Percentiles rank a stretch among this genome's conserved stretches.
phyloP scores from a whole-genome alignment of 768 basidiomycete genomes.

The Galerina sulciceps region DNA sequence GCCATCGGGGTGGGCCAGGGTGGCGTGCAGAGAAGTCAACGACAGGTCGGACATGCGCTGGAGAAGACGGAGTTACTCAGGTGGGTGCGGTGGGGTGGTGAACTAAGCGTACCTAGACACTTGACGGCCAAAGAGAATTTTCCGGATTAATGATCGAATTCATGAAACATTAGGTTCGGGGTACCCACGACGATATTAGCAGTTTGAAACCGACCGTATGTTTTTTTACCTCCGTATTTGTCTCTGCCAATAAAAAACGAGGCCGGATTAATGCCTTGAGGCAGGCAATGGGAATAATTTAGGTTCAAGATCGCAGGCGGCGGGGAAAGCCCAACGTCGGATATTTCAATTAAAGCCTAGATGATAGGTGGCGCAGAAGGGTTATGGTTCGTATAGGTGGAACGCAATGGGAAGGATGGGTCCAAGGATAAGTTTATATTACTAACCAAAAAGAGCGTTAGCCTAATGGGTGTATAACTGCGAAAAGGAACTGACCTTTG shows the following conservation, averaged over 20 bases:
- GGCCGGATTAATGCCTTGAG: constrained; percentile 1
- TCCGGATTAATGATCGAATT: constrained; percentile 1
- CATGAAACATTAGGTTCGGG: constrained; percentile 3
- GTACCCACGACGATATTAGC: constrained; percentile 8
- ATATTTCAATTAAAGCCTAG: background rate
- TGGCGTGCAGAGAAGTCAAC: background rate
- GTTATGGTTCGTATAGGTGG: background rate
- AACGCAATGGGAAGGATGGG: background rate
- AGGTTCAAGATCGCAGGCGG: background rate
- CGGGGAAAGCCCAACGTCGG: background rate
- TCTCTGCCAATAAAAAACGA: background rate
- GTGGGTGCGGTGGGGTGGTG: background rate
- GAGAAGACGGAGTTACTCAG: constrained; percentile 2
- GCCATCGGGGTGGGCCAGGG: background rate
- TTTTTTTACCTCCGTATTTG: background rate
- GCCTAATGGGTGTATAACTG: background rate
- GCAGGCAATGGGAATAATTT: background rate
- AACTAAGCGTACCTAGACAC: background rate
- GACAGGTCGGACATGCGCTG: background rate
- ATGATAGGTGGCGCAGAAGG: background rate
- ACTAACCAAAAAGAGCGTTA: background rate
- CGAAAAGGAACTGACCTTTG: background rate
- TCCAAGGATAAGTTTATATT: background rate
- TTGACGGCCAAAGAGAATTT: constrained; percentile 10
- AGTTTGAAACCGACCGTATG: constrained; percentile 13